Conservation (phyloP, 176 grass and related monocot species). For the Hyparrhenia diplandra region DNA sequence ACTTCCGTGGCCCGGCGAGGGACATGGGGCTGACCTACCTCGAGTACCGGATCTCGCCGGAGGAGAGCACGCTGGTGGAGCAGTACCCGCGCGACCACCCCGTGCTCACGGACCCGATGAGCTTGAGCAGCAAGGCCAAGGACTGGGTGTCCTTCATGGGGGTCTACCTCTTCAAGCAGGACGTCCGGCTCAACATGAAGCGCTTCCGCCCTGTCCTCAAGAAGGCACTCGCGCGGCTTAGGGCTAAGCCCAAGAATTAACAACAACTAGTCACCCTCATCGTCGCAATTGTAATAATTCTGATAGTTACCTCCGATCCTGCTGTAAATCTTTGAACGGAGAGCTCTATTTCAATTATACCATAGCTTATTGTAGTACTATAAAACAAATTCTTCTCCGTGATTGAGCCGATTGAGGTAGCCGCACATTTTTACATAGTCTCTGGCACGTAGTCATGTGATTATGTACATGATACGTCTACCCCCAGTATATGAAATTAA, state of each 20-base stretch:
- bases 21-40: conserved; percentile 68
- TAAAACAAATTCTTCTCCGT: not conserved
- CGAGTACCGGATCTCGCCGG: conserved; percentile 57
- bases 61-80: conserved; percentile 79
- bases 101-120: conserved; percentile 60
- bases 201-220: conserved; percentile 49
- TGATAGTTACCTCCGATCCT: not conserved
- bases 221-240: conserved; percentile 42
- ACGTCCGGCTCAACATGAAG: conserved; percentile 67
- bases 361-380: no score
- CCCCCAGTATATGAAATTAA: no score
- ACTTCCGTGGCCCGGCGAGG: conserved; percentile 53
- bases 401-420: not conserved
- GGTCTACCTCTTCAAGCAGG: conserved; percentile 71
- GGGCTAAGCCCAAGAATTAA: not conserved
- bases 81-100: conserved; percentile 67
- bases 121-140: conserved; percentile 34
- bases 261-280: no score
- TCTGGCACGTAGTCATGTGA: not conserved
- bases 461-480: not conserved
- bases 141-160: conserved; percentile 52
- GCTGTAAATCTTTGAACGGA: not conserved
- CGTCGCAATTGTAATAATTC: not conserved
- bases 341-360: no score
- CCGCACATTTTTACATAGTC: not conserved